phyloP scores from a whole-genome alignment of 106 monocot genomes.

The Posidonia australis region DNA sequence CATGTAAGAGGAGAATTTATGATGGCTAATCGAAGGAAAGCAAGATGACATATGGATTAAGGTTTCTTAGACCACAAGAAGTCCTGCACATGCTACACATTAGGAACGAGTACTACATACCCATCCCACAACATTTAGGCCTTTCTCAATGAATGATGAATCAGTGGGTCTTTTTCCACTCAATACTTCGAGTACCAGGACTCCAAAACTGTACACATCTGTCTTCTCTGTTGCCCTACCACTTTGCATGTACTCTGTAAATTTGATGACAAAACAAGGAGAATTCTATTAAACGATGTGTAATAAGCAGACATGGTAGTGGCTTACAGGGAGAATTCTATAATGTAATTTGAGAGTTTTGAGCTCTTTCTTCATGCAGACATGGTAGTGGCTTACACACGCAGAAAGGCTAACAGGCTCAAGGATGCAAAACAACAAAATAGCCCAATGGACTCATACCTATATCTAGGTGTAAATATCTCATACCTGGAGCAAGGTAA shows the following conservation, averaged over 20 bases:
- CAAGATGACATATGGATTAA: neutral
- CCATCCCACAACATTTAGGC: slow-evolving; percentile 97
- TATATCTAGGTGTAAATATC: neutral
- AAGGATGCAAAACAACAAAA: too few relatives aligned
- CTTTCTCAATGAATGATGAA: slow-evolving; percentile 91
- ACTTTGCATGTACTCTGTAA: slow-evolving; percentile 95
- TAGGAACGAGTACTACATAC: slow-evolving; percentile 24
- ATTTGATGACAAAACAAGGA: neutral
- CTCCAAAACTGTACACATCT: slow-evolving; percentile 98
- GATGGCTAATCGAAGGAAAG: neutral
- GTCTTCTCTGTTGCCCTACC: slow-evolving; percentile 95
- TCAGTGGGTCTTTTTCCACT: slow-evolving; percentile 97
- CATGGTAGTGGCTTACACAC: too few relatives aligned
- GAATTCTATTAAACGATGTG: too few relatives aligned
- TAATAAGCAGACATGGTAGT: too few relatives aligned
- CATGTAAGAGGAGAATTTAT: neutral
- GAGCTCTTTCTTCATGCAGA: too few relatives aligned
- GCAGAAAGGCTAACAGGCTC: too few relatives aligned
- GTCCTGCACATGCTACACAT: neutral
- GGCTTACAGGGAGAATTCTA: too few relatives aligned
- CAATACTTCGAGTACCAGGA: slow-evolving; percentile 79
- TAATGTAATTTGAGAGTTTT: too few relatives aligned
- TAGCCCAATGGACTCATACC: too few relatives aligned
- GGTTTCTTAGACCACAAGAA: too few relatives aligned
- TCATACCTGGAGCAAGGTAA: slow-evolving; percentile 92